Conservation (phyloP, 192 early-diverging fungal species). For the Umbelopsis vinacea region DNA sequence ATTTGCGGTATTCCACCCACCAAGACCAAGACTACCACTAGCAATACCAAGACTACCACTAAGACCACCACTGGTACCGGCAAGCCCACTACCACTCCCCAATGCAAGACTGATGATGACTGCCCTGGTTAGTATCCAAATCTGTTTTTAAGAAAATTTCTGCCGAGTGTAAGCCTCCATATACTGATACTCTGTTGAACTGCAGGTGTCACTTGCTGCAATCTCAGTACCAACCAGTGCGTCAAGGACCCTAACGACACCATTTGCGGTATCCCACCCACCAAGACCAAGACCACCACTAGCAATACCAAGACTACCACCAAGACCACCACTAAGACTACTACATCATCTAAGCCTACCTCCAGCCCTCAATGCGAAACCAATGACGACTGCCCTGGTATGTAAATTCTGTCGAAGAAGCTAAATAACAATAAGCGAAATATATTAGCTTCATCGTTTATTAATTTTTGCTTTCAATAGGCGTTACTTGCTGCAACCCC, state of each 20-base stretch:
- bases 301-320: background rate
- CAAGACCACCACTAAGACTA: background rate
- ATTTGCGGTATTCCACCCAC: conserved; percentile 32
- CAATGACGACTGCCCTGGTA: conserved; percentile 16
- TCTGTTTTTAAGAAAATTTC: background rate
- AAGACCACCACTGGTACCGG: background rate
- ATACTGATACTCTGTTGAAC: background rate
- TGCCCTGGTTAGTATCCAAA: conserved; percentile 14
- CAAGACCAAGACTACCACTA: conserved; percentile 3
- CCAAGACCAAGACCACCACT: conserved; percentile 2
- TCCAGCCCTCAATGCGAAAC: conserved; percentile 9
- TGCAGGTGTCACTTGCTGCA: conserved; percentile 26
- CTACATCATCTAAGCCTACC: background rate
- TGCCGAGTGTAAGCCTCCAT: no score
- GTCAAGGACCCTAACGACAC: conserved; percentile 27
- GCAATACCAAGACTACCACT: background rate
- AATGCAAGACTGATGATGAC: conserved; percentile 27
- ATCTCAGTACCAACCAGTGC: conserved; percentile 27
- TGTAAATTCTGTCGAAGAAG: background rate
- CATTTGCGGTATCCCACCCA: conserved; percentile 32
- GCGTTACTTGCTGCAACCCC: conserved; percentile 13
- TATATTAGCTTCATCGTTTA: background rate
- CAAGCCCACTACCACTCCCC: conserved; percentile 1
- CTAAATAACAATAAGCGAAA: background rate
- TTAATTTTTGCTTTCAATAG: background rate